Conservation (phyloP, 2,329 filamentous ascomycete genomes). For the Fusarium gaditjirri region DNA sequence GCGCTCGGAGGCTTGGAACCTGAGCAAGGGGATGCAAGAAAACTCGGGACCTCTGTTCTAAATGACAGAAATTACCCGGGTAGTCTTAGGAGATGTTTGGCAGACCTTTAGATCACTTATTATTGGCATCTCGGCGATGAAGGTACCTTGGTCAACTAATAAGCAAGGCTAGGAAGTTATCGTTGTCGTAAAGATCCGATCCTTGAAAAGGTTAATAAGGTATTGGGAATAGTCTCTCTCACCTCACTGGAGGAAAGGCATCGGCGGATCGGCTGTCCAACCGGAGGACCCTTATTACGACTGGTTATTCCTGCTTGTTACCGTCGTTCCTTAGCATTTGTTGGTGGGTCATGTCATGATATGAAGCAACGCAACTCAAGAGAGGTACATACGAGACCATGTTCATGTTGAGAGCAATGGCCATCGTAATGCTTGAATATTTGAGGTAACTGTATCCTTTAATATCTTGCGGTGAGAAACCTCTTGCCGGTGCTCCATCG, state of each 20-base stretch:
- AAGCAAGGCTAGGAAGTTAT: slow-evolving; percentile 8
- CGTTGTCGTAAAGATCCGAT: slow-evolving; percentile 6
- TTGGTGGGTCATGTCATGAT: slow-evolving; percentile 3
- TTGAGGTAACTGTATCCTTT: slow-evolving; percentile 19
- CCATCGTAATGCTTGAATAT: slow-evolving; percentile 3
- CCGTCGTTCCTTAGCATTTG: not conserved
- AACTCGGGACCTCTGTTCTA: not conserved
- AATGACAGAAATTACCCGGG: not conserved
- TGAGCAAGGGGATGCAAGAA: not conserved
- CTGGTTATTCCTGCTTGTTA: slow-evolving; percentile 21
- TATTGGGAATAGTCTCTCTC: slow-evolving; percentile 9
- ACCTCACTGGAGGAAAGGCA: slow-evolving; percentile 1
- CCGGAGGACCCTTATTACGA: slow-evolving; percentile 41
- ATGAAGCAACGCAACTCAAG: slow-evolving; percentile 8
- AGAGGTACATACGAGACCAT: not conserved
- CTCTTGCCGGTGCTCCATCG: not conserved
- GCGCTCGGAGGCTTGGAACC: slow-evolving; percentile 11
- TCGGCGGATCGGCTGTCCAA: slow-evolving; percentile 32
- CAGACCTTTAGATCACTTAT: not conserved
- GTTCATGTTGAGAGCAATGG: not conserved
- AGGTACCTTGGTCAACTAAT: not conserved
- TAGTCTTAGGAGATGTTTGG: not conserved
- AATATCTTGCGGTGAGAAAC: slow-evolving; percentile 14
- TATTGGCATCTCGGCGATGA: not conserved
- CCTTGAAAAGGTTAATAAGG: slow-evolving; percentile 1